These are phyloP conservation scores for Eutrema heterophyllum DNA, from an alignment of 345 rosid genomes.

Conservation along the genomic window DNA sequence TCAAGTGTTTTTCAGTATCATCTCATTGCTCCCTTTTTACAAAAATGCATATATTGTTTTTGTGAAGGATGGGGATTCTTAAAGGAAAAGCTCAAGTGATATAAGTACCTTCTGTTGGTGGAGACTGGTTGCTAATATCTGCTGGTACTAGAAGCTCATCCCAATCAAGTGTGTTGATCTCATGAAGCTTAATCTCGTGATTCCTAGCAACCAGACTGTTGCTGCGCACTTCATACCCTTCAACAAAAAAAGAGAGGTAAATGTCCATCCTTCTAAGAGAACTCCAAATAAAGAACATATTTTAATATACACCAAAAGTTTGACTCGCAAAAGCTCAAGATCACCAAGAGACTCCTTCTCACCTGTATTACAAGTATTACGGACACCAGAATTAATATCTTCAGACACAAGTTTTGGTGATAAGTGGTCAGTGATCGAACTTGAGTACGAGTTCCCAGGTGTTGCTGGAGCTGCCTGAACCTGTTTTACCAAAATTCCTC, in stretches of 20 bases:
- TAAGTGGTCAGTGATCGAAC: slow-evolving; percentile 71
- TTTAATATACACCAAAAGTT: neutral
- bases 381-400: slow-evolving; percentile 73
- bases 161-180: slow-evolving; percentile 97
- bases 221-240: slow-evolving; percentile 44
- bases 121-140: slow-evolving; percentile 37
- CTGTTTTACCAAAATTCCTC: slow-evolving; percentile 31
- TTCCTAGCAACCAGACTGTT: slow-evolving; percentile 41
- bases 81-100: neutral
- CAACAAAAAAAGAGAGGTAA: slow-evolving; percentile 14
- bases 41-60: neutral
- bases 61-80: neutral
- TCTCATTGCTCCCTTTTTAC: neutral
- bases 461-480: slow-evolving; percentile 77
- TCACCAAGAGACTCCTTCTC: slow-evolving; percentile 34
- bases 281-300: neutral
- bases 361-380: slow-evolving; percentile 36
- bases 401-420: slow-evolving; percentile 46
- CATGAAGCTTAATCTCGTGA: slow-evolving; percentile 79
- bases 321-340: neutral
- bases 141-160: slow-evolving; percentile 73
- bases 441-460: slow-evolving; percentile 61
- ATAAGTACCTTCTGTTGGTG: slow-evolving; percentile 47
- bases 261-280: neutral
- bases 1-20: neutral